A percentile compares a stretch with the other conserved stretches of the same genome.
These are phyloP conservation scores for Ogataea dorogensis DNA, from an alignment of 805 yeast species.

Conservation along the genomic window DNA sequence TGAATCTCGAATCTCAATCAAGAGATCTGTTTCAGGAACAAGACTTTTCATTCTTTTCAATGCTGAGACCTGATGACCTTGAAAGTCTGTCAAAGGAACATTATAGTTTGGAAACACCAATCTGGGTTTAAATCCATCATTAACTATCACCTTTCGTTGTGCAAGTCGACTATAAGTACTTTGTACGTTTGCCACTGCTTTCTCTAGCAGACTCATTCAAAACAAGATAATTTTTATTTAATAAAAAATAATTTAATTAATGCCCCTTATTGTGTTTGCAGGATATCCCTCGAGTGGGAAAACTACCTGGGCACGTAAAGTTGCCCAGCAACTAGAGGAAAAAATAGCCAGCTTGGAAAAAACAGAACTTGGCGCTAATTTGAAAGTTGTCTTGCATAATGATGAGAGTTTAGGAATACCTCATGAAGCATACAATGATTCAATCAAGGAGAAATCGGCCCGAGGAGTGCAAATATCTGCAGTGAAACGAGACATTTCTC, in stretches of 20 bases:
- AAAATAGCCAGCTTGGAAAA: slow-evolving; percentile 41
- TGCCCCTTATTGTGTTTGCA: slow-evolving; percentile 84
- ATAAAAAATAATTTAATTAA: slow-evolving; percentile 27
- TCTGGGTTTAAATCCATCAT: slow-evolving; percentile 58
- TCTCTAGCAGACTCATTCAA: slow-evolving; percentile 1
- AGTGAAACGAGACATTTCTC: slow-evolving; percentile 74
- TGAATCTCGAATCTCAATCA: slow-evolving; percentile 83
- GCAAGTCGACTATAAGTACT: no score
- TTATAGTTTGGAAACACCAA: slow-evolving; percentile 69
- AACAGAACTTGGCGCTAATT: slow-evolving; percentile 50
- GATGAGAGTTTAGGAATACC: slow-evolving; percentile 77
- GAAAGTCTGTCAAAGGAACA: slow-evolving; percentile 72
- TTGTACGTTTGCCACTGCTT: slow-evolving; percentile 6
- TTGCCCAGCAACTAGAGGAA: slow-evolving; percentile 47
- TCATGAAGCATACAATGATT: slow-evolving; percentile 66
- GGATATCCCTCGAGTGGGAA: slow-evolving; percentile 90
- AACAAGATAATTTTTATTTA: neutral
- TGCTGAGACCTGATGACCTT: slow-evolving; percentile 88
- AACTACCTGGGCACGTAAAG: slow-evolving; percentile 63
- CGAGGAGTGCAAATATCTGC: slow-evolving; percentile 87
- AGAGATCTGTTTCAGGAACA: slow-evolving; percentile 76
- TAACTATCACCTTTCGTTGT: neutral
- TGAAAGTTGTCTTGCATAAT: slow-evolving; percentile 64
- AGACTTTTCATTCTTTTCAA: slow-evolving; percentile 61
- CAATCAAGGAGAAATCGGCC: slow-evolving; percentile 74